Conservation (phyloP, 164 flowering plant species). For the Piper betle region DNA sequence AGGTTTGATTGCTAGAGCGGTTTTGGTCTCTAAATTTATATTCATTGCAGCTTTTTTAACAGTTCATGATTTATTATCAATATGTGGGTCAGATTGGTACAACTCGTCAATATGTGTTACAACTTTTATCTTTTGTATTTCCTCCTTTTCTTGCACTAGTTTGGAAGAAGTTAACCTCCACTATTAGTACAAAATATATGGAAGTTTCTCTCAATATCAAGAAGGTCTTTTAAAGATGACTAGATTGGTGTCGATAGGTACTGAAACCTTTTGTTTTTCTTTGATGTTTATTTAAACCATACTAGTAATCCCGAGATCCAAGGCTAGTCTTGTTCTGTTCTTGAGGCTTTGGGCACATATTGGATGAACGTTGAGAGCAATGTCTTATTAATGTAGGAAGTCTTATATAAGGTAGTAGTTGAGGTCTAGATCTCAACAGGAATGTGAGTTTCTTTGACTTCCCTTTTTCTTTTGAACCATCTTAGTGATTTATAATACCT, state of each 20-base stretch:
- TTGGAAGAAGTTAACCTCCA: not conserved
- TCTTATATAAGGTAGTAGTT: not conserved
- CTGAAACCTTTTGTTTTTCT: not conserved
- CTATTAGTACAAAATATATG: not conserved
- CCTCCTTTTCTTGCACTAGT: not conserved
- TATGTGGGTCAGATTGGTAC: not conserved
- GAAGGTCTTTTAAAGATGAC: not conserved
- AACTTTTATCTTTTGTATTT: not conserved
- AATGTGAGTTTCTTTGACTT: not conserved
- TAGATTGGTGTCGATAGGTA: not conserved
- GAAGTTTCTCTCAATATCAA: too few relatives aligned
- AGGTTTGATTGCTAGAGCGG: constrained; percentile 29
- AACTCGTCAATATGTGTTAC: too few relatives aligned
- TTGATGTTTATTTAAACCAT: not conserved
- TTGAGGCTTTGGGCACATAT: not conserved
- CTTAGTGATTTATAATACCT: too few relatives aligned
- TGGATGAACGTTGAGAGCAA: too few relatives aligned
- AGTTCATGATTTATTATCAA: not conserved
- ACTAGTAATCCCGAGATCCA: too few relatives aligned
- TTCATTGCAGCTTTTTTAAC: not conserved
- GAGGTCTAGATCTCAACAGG: not conserved
- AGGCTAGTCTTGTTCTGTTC: not conserved
- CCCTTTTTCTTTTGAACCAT: not conserved
- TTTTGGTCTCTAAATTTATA: not conserved
- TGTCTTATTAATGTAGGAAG: too few relatives aligned